Conservation (phyloP, 164 flowering plant genomes). For the Vitis cinerea region DNA sequence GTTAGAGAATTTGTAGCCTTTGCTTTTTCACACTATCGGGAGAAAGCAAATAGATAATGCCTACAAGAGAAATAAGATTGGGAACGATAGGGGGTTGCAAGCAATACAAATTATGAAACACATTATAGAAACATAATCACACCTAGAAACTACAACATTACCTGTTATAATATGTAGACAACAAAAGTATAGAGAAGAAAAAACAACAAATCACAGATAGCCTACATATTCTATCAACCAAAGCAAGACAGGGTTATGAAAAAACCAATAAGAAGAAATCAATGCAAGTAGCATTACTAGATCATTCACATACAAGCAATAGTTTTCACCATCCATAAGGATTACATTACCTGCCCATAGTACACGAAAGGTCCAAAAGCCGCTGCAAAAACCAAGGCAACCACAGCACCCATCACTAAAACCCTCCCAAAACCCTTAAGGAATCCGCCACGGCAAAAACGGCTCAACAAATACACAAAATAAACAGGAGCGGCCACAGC, state of each 20-base stretch:
- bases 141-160: too few relatives aligned
- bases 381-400: conserved; percentile 56
- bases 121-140: too few relatives aligned
- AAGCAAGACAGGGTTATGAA: not conserved
- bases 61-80: too few relatives aligned
- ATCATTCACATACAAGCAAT: too few relatives aligned
- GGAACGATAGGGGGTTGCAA: too few relatives aligned
- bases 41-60: too few relatives aligned
- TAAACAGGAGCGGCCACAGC: conserved; percentile 92
- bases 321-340: not conserved
- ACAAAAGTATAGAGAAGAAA: not conserved
- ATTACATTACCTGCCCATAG: conserved; percentile 62
- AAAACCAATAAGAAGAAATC: not conserved
- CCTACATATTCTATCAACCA: not conserved
- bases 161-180: too few relatives aligned
- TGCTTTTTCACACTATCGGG: too few relatives aligned
- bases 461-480: conserved; percentile 88
- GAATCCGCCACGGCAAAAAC: conserved; percentile 66
- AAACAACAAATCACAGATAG: not conserved
- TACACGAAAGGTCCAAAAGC: conserved; percentile 85
- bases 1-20: too few relatives aligned
- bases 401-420: conserved; percentile 59
- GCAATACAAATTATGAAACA: too few relatives aligned
- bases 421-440: conserved; percentile 54
- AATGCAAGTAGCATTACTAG: too few relatives aligned